Conservation (phyloP, 2,329 filamentous ascomycete species). For the Venturia carpophila region DNA sequence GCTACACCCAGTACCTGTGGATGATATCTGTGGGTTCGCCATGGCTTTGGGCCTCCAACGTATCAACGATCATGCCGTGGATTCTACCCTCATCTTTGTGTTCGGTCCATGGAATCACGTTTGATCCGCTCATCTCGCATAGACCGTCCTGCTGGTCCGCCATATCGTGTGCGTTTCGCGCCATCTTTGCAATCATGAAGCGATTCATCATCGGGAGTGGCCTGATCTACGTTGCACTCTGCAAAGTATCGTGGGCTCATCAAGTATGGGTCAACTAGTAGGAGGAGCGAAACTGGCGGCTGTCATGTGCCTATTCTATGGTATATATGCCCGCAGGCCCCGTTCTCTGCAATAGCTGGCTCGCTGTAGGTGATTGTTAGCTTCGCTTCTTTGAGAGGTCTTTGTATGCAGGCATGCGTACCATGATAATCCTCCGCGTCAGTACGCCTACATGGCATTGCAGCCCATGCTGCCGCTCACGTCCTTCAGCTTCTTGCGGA, state of each 20-base stretch:
- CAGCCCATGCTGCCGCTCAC: not conserved
- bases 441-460: not conserved
- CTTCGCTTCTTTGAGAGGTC: not conserved
- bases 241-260: not conserved
- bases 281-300: not conserved
- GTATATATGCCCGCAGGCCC: not conserved
- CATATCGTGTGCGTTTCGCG: not conserved
- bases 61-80: not conserved
- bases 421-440: not conserved
- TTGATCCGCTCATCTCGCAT: not conserved
- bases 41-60: not conserved
- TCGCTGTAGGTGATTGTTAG: not conserved
- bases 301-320: not conserved
- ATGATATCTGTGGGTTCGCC: not conserved
- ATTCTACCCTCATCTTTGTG: not conserved
- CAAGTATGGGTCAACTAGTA: not conserved
- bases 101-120: not conserved
- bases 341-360: not conserved
- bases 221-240: not conserved
- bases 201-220: not conserved
- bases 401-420: not conserved
- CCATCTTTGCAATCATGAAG: not conserved
- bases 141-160: not conserved
- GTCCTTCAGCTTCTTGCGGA: not conserved
- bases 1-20: not conserved